These are phyloP conservation scores for Ophiostoma ulmi DNA, from an alignment of 2,329 filamentous ascomycete genomes.

Conservation along the genomic window DNA sequence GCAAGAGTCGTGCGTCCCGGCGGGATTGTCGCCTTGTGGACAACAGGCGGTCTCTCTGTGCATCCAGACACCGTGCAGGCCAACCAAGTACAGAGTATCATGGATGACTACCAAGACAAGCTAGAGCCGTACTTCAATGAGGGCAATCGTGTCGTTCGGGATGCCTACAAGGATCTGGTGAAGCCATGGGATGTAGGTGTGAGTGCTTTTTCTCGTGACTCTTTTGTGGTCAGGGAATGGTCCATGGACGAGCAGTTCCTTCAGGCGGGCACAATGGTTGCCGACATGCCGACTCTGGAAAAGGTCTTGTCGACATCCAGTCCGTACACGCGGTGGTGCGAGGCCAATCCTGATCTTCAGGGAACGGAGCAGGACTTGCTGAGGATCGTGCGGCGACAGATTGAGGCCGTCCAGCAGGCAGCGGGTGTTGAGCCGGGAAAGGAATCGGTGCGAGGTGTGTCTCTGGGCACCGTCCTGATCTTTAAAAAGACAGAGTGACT, in stretches of 20 bases:
- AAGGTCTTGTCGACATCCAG: constrained; percentile 38
- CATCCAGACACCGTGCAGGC: constrained; percentile 38
- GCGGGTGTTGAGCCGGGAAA: constrained; percentile 36
- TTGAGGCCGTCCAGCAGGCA: constrained; percentile 31
- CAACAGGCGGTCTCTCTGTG: constrained; percentile 33
- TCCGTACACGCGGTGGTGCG: constrained; percentile 41
- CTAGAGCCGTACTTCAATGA: constrained; percentile 38
- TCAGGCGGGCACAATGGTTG: background rate
- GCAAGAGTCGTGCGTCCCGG: constrained; percentile 45
- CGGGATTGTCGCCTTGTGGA: constrained; percentile 53
- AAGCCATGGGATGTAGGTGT: constrained; percentile 47
- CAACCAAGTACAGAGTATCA: constrained; percentile 40
- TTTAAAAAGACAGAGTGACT: background rate
- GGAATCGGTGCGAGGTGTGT: constrained; percentile 27
- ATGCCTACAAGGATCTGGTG: constrained; percentile 40
- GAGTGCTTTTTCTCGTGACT: constrained; percentile 37
- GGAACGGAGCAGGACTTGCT: constrained; percentile 38
- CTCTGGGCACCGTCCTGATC: constrained; percentile 18
- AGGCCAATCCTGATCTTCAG: constrained; percentile 40
- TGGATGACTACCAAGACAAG: constrained; percentile 35
- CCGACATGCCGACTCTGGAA: constrained; percentile 36
- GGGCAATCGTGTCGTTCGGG: constrained; percentile 40
- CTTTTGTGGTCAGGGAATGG: constrained; percentile 44
- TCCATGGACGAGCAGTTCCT: constrained; percentile 30
- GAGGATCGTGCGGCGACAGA: constrained; percentile 20